Evolutionary conservation across 495 filamentous ascomycete genomes (phyloP).

Genomic region (Mytilinidion resinicola): DNA sequence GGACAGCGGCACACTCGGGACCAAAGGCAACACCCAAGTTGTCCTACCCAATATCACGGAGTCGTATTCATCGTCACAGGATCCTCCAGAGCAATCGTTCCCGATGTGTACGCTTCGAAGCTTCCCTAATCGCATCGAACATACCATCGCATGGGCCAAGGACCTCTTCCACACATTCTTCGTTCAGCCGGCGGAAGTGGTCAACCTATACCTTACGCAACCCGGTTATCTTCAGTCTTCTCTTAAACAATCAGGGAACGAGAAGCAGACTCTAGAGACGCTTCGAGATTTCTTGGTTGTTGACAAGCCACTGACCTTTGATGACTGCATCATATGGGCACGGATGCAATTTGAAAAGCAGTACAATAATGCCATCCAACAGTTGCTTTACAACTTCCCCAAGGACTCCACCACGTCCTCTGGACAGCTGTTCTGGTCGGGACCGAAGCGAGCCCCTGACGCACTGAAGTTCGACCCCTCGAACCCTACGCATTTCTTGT

Average conservation of each 20-base stretch:
- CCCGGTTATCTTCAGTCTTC: constrained; percentile 85
- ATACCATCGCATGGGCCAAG: constrained; percentile 97
- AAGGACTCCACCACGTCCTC: constrained; percentile 83
- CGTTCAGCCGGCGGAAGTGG: constrained; percentile 86
- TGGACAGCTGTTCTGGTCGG: constrained; percentile 95
- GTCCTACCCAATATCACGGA: constrained; percentile 86
- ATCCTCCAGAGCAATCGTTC: constrained; percentile 97
- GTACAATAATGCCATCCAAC: constrained; percentile 95
- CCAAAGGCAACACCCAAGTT: constrained; percentile 97
- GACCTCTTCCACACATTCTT: constrained; percentile 93
- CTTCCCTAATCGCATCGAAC: constrained; percentile 98
- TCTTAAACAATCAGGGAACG: constrained; percentile 89
- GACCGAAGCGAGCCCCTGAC: constrained; percentile 93
- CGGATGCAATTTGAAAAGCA: constrained; percentile 91
- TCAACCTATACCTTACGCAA: constrained; percentile 89
- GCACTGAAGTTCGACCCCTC: constrained; percentile 79
- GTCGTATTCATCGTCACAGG: constrained; percentile 97
- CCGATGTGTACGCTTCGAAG: constrained; percentile 97
- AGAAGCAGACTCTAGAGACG: constrained; percentile 89
- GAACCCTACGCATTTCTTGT: constrained; percentile 78
- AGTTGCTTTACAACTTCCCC: constrained; percentile 95
- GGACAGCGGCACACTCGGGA: constrained; percentile 94
- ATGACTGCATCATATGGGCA: constrained; percentile 94
- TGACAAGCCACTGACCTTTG: constrained; percentile 85
- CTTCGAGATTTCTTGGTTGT: constrained; percentile 87